A percentile compares a stretch with the other conserved stretches of the same genome.
Evolutionary conservation across 345 rosid genomes (phyloP).

Genomic region (Viola odorata): DNA sequence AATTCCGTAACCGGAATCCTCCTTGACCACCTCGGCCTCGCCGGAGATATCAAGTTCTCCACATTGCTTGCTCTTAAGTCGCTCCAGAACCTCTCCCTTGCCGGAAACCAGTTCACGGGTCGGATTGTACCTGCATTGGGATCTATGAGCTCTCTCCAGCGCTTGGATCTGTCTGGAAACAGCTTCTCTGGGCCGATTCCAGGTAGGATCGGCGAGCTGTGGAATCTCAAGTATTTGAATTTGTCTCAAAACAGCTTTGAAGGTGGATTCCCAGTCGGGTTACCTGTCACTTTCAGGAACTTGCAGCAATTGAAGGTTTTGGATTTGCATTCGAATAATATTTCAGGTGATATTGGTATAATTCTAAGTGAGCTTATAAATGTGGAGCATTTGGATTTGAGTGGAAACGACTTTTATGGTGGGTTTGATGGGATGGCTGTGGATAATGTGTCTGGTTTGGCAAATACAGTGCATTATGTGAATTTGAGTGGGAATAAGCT

Average conservation of each 20-base stretch:
- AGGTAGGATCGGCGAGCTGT: slow-evolving; percentile 63
- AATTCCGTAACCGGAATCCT: slow-evolving; percentile 45
- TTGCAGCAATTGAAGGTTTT: slow-evolving; percentile 69
- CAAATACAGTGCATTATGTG: slow-evolving; percentile 55
- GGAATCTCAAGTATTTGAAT: slow-evolving; percentile 63
- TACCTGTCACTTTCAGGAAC: slow-evolving; percentile 34
- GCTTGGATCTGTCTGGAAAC: slow-evolving; percentile 79
- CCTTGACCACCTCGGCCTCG: slow-evolving; percentile 53
- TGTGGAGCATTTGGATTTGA: slow-evolving; percentile 78
- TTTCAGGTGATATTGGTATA: slow-evolving; percentile 53
- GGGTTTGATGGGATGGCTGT: slow-evolving; percentile 30
- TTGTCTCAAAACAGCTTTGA: slow-evolving; percentile 58
- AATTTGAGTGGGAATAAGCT: slow-evolving; percentile 64
- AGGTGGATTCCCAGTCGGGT: slow-evolving; percentile 62
- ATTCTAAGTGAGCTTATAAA: slow-evolving; percentile 56
- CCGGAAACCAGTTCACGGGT: slow-evolving; percentile 80
- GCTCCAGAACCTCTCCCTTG: slow-evolving; percentile 57
- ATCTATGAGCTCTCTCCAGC: slow-evolving; percentile 49
- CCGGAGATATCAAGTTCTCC: slow-evolving; percentile 72
- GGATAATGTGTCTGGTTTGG: slow-evolving; percentile 61
- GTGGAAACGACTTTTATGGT: slow-evolving; percentile 59
- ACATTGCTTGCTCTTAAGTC: slow-evolving; percentile 49
- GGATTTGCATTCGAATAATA: slow-evolving; percentile 57
- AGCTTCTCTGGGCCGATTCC: slow-evolving; percentile 87
- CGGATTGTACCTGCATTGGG: slow-evolving; percentile 80